Evolutionary conservation across 2,329 filamentous ascomycete species (phyloP), one percentile per base, ranked within the genome.

Genomic region (Tothia fuscella): DNA sequence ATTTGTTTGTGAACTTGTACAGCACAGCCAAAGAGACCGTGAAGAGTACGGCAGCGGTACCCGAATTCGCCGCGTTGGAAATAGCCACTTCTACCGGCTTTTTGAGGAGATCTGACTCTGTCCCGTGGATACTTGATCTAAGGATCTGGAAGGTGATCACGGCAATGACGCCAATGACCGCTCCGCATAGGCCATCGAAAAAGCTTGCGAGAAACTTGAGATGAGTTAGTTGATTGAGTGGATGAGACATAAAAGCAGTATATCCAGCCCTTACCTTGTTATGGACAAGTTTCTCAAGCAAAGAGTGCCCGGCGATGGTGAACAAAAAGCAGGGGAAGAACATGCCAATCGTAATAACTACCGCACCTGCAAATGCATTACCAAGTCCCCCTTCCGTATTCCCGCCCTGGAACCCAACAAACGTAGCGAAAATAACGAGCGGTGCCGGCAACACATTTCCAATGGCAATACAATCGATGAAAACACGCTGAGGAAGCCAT

Each of bases 261-360:
- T 38, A 37, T 40, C 6, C 36, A 19, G 36, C 24, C 45, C 49
- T 29, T 47, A 56, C 54, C 49, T 53, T 52, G 43, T 58, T 57
- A 41, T 52, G 47, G 33, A 57, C 55, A 35, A 57, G 42, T 42
- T 53, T 57, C 45, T 57, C 55, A 29, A 57, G 48, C 34, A 56
- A 33, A 20, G 47, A 46, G 49, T 58, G 54, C 14, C 54, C 56
- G 13, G 50, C 53, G 48, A 58, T 52, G 1, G 56, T 57, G 46
- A 58, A 57, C 26, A 58, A 3, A 45, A 57, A 59, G 38, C 56
- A 59, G 3, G 56, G 56, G 43, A 56, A 53, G 41, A 58, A 57
- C 54, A 58, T 57, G n/a, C 54, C 56, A 29, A 58, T 28, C 7
- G 54, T 58, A 35, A 57, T 58, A 26, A 58, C 45, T 14, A 56